phyloP scores from a whole-genome alignment of 805 yeast genomes.

The Vanderwaltozyma verrucispora region DNA sequence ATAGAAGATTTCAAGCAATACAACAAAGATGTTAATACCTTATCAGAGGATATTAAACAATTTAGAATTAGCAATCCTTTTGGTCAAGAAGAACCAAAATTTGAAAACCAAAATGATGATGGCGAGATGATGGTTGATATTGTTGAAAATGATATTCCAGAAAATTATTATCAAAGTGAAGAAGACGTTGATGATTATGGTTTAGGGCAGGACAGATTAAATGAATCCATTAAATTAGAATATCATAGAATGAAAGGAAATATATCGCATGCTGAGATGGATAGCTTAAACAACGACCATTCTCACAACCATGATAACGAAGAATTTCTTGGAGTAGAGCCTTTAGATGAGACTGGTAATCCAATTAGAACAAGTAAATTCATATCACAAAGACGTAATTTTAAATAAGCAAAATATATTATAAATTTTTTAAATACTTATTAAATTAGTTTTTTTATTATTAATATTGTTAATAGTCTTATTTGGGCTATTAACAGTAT shows the following conservation, averaged over 20 bases:
- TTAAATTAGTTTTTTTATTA: too few relatives aligned
- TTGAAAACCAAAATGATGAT: constrained; percentile 6
- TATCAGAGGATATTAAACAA: constrained; percentile 19
- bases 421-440: too few relatives aligned
- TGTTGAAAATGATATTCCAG: constrained; percentile 26
- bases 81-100: neutral
- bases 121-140: constrained; percentile 23
- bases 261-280: too few relatives aligned
- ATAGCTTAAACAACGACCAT: too few relatives aligned
- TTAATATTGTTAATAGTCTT: too few relatives aligned
- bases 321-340: constrained; percentile 51
- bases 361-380: constrained; percentile 56
- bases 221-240: constrained; percentile 41
- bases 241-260: constrained; percentile 47
- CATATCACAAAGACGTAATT: constrained; percentile 25
- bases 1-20: constrained; percentile 44
- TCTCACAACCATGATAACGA: constrained; percentile 28
- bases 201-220: constrained; percentile 26
- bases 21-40: constrained; percentile 36
- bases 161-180: constrained; percentile 21
- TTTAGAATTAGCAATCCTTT: constrained; percentile 15
- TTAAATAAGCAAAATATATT: neutral
- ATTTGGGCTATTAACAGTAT: too few relatives aligned
- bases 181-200: constrained; percentile 4
- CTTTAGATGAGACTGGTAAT: constrained; percentile 53